These are phyloP conservation scores for Rhodomyrtus tomentosa DNA, from an alignment of 345 rosid species.

Conservation along the genomic window DNA sequence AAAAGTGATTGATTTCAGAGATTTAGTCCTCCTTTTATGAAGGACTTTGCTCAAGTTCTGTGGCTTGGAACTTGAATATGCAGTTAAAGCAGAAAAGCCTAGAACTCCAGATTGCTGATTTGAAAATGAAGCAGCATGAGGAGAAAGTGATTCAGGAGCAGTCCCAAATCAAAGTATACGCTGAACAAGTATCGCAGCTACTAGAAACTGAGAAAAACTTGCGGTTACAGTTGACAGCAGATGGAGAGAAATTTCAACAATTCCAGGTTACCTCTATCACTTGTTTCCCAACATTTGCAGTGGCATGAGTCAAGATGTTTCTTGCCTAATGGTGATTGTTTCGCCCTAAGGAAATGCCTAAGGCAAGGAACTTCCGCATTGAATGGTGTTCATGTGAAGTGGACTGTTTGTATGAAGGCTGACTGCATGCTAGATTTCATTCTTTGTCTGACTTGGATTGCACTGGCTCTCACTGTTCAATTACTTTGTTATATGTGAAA, in stretches of 20 bases:
- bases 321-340: not conserved
- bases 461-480: not conserved
- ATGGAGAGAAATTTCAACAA: constrained; percentile 91
- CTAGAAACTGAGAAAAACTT: constrained; percentile 78
- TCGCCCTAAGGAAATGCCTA: not conserved
- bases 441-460: not conserved
- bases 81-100: constrained; percentile 82
- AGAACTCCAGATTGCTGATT: constrained; percentile 71
- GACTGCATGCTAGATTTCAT: not conserved
- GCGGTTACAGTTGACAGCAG: constrained; percentile 76
- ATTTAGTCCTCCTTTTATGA: not conserved
- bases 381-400: not conserved
- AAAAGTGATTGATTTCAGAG: not conserved
- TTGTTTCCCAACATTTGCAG: not conserved
- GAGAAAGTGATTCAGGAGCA: constrained; percentile 77
- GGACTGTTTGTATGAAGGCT: not conserved
- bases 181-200: constrained; percentile 82
- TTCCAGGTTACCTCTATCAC: constrained; percentile 47
- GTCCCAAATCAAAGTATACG: constrained; percentile 82
- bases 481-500: not conserved
- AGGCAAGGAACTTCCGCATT: not conserved
- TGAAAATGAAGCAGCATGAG: constrained; percentile 77
- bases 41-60: not conserved
- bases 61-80: constrained; percentile 12
- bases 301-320: not conserved